Percentiles rank a stretch among this genome's conserved stretches.
phyloP scores from a whole-genome alignment of 2,329 filamentous ascomycete genomes.

The Lecanicillium sp. region DNA sequence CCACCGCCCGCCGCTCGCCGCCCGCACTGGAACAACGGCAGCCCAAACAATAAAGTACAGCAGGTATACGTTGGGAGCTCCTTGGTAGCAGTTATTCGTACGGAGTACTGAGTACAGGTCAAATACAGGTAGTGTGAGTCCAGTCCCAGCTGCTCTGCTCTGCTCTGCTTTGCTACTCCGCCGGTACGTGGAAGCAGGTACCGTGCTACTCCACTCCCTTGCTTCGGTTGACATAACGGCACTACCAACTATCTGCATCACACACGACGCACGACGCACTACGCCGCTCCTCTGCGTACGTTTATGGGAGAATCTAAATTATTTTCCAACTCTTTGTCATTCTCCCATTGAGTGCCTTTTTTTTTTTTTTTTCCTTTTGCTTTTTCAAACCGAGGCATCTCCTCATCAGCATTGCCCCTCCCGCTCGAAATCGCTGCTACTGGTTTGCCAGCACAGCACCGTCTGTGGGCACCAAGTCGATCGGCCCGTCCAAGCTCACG shows the following conservation, averaged over 20 bases:
- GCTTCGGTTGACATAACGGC: conserved; percentile 11
- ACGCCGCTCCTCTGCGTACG: too few relatives aligned
- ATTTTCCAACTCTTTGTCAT: too few relatives aligned
- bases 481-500: conserved; percentile 6
- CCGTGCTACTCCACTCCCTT: conserved; percentile 11
- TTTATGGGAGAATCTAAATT: neutral
- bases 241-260: conserved; percentile 1
- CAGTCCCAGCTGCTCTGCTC: too few relatives aligned
- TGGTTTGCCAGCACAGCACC: neutral
- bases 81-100: too few relatives aligned
- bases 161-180: too few relatives aligned
- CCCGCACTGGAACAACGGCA: too few relatives aligned
- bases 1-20: too few relatives aligned
- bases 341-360: neutral
- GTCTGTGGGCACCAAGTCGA: neutral
- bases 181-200: conserved; percentile 12
- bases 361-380: neutral
- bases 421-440: too few relatives aligned
- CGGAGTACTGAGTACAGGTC: too few relatives aligned
- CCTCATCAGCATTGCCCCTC: neutral
- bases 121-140: too few relatives aligned
- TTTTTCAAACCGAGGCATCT: neutral
- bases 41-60: too few relatives aligned
- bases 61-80: too few relatives aligned
- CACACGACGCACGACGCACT: neutral